These are phyloP conservation scores for Fonsecaea monophora DNA, from an alignment of 2,329 filamentous ascomycete genomes.

Conservation along the genomic window DNA sequence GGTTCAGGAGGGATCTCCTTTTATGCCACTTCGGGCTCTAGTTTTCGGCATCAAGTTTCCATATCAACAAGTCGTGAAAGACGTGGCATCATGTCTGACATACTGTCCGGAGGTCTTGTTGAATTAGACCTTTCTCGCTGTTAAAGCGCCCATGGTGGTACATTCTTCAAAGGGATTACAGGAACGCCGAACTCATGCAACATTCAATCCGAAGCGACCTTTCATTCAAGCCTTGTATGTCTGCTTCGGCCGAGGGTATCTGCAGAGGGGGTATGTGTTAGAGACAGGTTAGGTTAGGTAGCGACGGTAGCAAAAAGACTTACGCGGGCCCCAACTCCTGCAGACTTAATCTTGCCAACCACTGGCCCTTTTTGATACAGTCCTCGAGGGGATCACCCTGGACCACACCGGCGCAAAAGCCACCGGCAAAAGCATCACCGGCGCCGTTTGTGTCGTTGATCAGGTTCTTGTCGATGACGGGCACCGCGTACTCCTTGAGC, in stretches of 20 bases:
- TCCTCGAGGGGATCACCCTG: constrained; percentile 80
- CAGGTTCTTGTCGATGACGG: constrained; percentile 74
- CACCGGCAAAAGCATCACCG: constrained; percentile 94
- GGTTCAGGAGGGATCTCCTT: not conserved
- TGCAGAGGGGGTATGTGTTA: constrained; percentile 46
- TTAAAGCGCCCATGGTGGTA: constrained; percentile 33
- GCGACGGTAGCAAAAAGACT: constrained; percentile 53
- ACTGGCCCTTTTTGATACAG: constrained; percentile 90
- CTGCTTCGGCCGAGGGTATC: constrained; percentile 84
- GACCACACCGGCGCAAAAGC: constrained; percentile 87
- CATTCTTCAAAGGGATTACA: constrained; percentile 10
- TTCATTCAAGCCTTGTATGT: constrained; percentile 63
- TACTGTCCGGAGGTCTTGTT: constrained; percentile 34
- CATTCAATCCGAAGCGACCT: constrained; percentile 2
- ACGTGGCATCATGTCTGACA: constrained; percentile 36
- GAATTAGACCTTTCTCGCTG: constrained; percentile 33
- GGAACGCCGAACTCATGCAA: not conserved
- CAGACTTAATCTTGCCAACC: constrained; percentile 92
- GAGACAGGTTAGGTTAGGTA: not conserved
- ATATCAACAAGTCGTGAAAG: constrained; percentile 38
- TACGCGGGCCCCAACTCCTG: constrained; percentile 93
- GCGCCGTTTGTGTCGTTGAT: constrained; percentile 98
- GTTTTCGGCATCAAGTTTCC: constrained; percentile 19
- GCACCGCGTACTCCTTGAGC: constrained; percentile 80
- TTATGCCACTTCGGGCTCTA: constrained; percentile 13